Conservation (phyloP, 371 early-diverging fungal species). For the Thermomucor indicae-seudaticae region DNA sequence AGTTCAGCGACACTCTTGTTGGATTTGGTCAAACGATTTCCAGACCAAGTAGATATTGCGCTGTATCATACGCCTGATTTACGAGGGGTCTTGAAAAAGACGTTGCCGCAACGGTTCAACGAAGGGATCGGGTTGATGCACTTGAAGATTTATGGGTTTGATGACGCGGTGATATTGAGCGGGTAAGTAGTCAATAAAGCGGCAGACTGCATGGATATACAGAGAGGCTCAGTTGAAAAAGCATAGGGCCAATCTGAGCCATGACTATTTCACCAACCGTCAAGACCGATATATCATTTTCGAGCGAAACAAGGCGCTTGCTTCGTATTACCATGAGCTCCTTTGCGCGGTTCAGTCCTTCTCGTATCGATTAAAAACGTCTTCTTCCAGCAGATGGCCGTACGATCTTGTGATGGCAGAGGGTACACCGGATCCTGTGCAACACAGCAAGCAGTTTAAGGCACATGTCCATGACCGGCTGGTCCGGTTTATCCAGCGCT, state of each 20-base stretch:
- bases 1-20: constrained; percentile 69
- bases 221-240: neutral
- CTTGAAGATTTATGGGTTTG: constrained; percentile 89
- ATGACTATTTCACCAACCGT: constrained; percentile 91
- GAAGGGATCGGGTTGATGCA: constrained; percentile 94
- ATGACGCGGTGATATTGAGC: constrained; percentile 81
- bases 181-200: constrained; percentile 55
- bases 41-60: constrained; percentile 60
- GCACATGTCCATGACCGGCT: constrained; percentile 45
- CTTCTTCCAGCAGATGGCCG: neutral
- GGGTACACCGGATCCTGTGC: constrained; percentile 62
- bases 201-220: neutral
- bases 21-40: constrained; percentile 66
- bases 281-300: constrained; percentile 92
- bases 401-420: constrained; percentile 22
- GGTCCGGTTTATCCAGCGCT: constrained; percentile 20
- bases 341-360: constrained; percentile 55
- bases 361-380: constrained; percentile 62
- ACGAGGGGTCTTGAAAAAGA: constrained; percentile 60
- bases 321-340: constrained; percentile 69
- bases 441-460: constrained; percentile 56
- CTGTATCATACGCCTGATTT: constrained; percentile 88
- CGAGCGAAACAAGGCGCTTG: constrained; percentile 45
- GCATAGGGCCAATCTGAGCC: constrained; percentile 88
- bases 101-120: constrained; percentile 84